Base-by-base conservation (phyloP, 257 asterid species). In the Thymus quinquecostatus region DNA sequence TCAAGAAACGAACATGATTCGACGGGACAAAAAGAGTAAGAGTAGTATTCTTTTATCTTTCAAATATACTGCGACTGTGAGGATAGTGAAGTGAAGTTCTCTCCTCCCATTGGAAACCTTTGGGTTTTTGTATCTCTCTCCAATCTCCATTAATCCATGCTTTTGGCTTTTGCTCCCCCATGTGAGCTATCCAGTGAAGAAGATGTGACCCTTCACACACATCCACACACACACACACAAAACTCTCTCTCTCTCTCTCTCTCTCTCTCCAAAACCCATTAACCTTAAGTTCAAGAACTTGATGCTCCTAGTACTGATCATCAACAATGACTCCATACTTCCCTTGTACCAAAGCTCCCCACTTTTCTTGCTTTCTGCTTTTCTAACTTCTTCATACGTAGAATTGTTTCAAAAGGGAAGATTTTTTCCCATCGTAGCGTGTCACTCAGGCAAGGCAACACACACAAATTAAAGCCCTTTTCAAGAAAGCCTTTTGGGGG, bases 171-270 rank as follows among this genome's bases (percentile, higher is more conserved):
- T 60, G 73, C 77, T 43, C 62, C 55, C 82, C 86, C 90, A 86
- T 86, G 92, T 86, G 92, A 86, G 72, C 68, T 40, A 51, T 82
- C 84, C 75, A 78, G 72, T 73, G 66, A 61, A 60, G 69, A 65
- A 60, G 85, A 81, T 75, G 86, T 80, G 88, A 82, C 85, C 62
- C 78, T 54, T 69, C 80, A 60, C 69, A 67, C 27, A 43, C 82
- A 21, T 21, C 43, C 82, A 60, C 53, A 60, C 57, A 66, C 30
- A 56, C 60, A 49, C 69, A 64, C 63, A 47, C 79, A 44, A 14
- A 36, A 8, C 78, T 38, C 61, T 43, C 74, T 66, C 69, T 30
- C 71, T 66, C 34, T 9, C 8, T 4, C 62, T 13, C 54, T 11
- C 53, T 10, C 29, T n/a, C 57, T 8, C 33, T n/a, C 29, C 27